Conservation (phyloP, 352 stramenopile species). For the Pythium grandisporangium region DNA sequence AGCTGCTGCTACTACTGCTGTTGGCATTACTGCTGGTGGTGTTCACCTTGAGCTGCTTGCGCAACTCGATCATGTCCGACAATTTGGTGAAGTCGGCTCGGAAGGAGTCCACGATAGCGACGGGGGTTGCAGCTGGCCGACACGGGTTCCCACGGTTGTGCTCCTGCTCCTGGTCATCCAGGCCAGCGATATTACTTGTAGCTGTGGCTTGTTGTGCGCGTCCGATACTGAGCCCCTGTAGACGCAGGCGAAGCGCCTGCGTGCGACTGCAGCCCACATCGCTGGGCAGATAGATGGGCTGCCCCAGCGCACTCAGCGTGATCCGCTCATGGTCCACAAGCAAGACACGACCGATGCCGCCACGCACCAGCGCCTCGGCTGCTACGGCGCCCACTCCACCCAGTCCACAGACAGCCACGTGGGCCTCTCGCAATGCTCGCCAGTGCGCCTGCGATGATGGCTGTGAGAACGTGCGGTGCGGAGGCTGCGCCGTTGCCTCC, state of each 20-base stretch:
- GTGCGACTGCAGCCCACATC: conserved; percentile 24
- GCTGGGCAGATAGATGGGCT: conserved; percentile 14
- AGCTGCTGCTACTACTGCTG: no score
- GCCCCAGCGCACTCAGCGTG: conserved; percentile 14
- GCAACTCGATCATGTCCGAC: conserved; percentile 20
- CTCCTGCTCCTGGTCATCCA: no score
- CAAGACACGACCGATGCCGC: conserved; percentile 20
- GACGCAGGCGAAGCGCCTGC: conserved; percentile 22
- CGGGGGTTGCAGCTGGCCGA: conserved; percentile 1
- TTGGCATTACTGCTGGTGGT: conserved; percentile 2
- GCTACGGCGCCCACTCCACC: conserved; percentile 14
- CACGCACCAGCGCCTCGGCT: conserved; percentile 22
- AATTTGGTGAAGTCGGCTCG: conserved; percentile 16
- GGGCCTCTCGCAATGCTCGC: conserved; percentile 12
- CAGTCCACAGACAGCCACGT: conserved; percentile 24
- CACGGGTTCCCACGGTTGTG: no score
- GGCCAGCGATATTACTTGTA: no score
- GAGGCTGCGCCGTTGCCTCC: conserved; percentile 5
- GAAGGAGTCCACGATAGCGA: conserved; percentile 27
- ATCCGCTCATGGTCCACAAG: conserved; percentile 23
- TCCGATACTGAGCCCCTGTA: conserved; percentile 21
- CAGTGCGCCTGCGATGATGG: conserved; percentile 10
- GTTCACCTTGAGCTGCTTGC: conserved; percentile 27
- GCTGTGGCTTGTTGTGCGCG: no score
- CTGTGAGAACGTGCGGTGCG: no score